A percentile compares a stretch with the other conserved stretches of the same genome.
phyloP scores from a whole-genome alignment of 352 stramenopile species.

The Phytopythium aichiense region DNA sequence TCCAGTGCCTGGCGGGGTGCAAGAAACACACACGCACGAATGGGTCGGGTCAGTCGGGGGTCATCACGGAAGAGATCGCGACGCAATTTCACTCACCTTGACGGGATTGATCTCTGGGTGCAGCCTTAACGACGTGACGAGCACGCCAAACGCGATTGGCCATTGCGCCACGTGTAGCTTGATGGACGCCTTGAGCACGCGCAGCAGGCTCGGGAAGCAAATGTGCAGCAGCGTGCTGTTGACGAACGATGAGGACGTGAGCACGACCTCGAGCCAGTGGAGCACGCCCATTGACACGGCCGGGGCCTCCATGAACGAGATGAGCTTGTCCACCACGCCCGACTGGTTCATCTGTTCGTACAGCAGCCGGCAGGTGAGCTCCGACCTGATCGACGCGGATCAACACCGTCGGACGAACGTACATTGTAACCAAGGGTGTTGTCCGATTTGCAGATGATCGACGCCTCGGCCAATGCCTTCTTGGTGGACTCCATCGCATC shows the following conservation, averaged over 20 bases:
- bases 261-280: constrained; percentile 78
- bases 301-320: constrained; percentile 70
- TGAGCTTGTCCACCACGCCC: constrained; percentile 75
- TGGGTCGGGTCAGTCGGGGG: not conserved
- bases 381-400: not conserved
- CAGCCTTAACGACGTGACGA: constrained; percentile 69
- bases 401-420: constrained; percentile 11
- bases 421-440: constrained; percentile 87
- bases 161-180: constrained; percentile 74
- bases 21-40: not conserved
- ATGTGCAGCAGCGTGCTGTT: constrained; percentile 84
- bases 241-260: constrained; percentile 70
- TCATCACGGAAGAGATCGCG: not conserved
- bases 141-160: constrained; percentile 76
- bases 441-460: constrained; percentile 76
- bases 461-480: constrained; percentile 64
- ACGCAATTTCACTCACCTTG: constrained; percentile 33
- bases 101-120: constrained; percentile 82
- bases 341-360: constrained; percentile 77
- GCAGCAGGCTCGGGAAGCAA: constrained; percentile 78
- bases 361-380: not conserved
- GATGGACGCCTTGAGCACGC: constrained; percentile 76
- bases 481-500: constrained; percentile 62
- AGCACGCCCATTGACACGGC: constrained; percentile 84
- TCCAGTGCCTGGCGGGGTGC: constrained; percentile 43